Conservation (phyloP, 345 rosid genomes). For the Corchorus olitorius region DNA sequence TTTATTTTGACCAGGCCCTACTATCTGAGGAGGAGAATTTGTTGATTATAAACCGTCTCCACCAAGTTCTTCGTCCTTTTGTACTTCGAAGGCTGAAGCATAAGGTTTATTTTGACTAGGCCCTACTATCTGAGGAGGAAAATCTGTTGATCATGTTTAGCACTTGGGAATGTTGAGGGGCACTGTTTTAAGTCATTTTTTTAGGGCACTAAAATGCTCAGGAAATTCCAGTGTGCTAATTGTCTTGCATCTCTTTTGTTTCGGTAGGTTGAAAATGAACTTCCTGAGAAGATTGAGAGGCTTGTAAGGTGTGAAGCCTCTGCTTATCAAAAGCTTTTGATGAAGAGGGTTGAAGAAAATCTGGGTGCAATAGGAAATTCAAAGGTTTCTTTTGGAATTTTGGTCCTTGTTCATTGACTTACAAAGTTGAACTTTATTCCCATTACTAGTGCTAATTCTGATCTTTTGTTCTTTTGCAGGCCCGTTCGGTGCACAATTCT, state of each 20-base stretch:
- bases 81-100: conserved; percentile 92
- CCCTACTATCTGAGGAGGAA: too few species aligned
- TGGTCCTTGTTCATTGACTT: neutral
- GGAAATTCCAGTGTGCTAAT: neutral
- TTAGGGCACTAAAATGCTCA: conserved; percentile 12
- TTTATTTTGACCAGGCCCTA: conserved; percentile 55
- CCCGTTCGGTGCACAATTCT: conserved; percentile 85
- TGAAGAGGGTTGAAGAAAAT: conserved; percentile 93
- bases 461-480: conserved; percentile 41
- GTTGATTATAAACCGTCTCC: conserved; percentile 87
- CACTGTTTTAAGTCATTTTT: neutral
- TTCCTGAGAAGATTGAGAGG: conserved; percentile 92
- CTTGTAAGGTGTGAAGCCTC: conserved; percentile 91
- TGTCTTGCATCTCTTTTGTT: conserved; percentile 24
- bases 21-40: conserved; percentile 94
- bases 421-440: neutral
- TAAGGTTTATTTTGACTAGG: conserved; percentile 51
- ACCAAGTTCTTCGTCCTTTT: conserved; percentile 96
- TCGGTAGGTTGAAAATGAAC: conserved; percentile 81
- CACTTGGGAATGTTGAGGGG: neutral
- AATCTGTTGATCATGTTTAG: neutral
- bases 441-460: conserved; percentile 3
- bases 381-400: conserved; percentile 49
- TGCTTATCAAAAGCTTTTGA: conserved; percentile 90
- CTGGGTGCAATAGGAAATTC: conserved; percentile 84